Base-by-base conservation (phyloP, 78 protist genomes). In the Fonticula alba region DNA sequence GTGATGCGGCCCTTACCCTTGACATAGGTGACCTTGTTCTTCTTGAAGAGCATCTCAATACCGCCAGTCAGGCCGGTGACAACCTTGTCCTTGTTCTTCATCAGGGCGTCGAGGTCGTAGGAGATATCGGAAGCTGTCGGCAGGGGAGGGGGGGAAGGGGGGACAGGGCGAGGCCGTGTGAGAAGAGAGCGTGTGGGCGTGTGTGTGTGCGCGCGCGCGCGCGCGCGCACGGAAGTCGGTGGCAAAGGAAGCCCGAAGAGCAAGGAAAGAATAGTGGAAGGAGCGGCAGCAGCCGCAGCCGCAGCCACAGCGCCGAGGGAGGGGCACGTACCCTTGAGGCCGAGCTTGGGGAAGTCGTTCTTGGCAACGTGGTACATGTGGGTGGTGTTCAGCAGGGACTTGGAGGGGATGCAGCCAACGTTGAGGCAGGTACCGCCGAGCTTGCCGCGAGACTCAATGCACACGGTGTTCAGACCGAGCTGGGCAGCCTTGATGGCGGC, bases 371-470 rank as follows among this genome's bases (percentile, higher is more conserved):
- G 78, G 78, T 83, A 94, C 53, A 71, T 19, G 76, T 97, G 97
- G 32, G 97, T 78, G 46, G 92, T 76, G 73, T 95, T 82, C 36
- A 97, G 88, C 24, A 97, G 87, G 32, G 97, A 76, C 83, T 97
- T 97, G 50, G 97, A 90, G 35, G 99, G 99, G 53, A 97, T 97
- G 87, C 99, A 97, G 37, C 99, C 99, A 26, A 91, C 99, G 71
- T 95, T 94, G 35, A 97, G 83, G 87, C 99, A 95, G 14, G 99
- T 93, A n/a, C 98, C 95, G 11, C 92, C 95, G 20, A 90, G 82
- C 37, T 76, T 29, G n/a, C 95, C 95, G 13, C 92, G 80, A 81
- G 68, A 81, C 88, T 92, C 96, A 5, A 93, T 47, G 76, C 94
- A 89, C 0, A 89, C 76, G 1, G 71, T 71, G 65, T 88, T 85